A percentile compares a stretch with the other conserved stretches of the same genome.
Conservation (phyloP, 331 rosid genomes). For the Phaseolus coccineus region DNA sequence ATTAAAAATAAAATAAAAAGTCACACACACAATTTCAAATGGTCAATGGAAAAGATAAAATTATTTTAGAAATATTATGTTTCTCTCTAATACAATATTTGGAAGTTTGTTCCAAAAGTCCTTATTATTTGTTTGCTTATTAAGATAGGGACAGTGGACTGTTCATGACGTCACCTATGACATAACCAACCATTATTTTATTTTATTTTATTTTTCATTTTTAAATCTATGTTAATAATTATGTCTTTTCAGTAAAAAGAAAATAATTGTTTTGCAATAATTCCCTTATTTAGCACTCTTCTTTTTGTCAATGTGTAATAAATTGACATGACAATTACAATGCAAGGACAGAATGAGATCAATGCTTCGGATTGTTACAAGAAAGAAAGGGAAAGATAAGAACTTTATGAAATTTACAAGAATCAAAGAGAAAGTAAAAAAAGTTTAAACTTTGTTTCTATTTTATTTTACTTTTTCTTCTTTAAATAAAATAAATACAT, state of each 20-base stretch:
- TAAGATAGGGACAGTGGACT: too few relatives aligned
- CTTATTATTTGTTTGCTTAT: not conserved
- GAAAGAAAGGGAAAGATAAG: not conserved
- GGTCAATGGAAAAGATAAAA: not conserved
- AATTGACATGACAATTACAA: not conserved
- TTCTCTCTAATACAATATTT: not conserved
- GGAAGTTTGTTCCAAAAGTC: slow-evolving; percentile 24
- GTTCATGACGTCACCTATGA: slow-evolving; percentile 36
- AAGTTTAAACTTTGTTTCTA: not conserved
- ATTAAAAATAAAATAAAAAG: not conserved
- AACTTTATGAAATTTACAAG: not conserved
- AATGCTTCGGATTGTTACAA: not conserved
- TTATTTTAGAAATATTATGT: not conserved
- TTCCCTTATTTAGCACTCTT: too few relatives aligned
- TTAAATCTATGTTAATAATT: not conserved
- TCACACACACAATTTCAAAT: not conserved
- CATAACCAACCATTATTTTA: slow-evolving; percentile 18
- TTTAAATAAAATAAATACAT: not conserved
- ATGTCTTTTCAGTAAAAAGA: not conserved
- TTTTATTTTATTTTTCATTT: not conserved
- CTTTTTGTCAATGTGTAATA: not conserved
- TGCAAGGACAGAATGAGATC: not conserved
- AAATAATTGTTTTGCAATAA: not conserved
- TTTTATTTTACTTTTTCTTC: not conserved
- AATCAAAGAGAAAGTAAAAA: not conserved